Evolutionary conservation across 345 rosid genomes (phyloP).

Genomic region (Hirschfeldia incana): DNA sequence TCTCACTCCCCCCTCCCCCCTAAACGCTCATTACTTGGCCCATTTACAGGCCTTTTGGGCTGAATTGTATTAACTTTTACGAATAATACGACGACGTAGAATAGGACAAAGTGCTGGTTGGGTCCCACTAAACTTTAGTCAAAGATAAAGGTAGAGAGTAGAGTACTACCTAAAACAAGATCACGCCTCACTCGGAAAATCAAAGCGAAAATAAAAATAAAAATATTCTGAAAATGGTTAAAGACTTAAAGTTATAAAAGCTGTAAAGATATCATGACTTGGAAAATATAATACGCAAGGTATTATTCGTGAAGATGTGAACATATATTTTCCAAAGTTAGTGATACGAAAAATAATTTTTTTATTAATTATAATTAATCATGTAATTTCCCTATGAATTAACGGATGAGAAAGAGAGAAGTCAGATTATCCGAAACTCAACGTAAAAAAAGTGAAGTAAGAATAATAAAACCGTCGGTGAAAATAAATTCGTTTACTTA

Average conservation of each 20-base stretch:
- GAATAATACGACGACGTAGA: neutral
- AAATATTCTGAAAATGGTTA: neutral
- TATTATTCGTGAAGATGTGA: neutral
- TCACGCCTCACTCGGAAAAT: neutral
- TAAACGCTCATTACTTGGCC: neutral
- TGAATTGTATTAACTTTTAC: neutral
- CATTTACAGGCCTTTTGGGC: neutral
- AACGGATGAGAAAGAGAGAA: neutral
- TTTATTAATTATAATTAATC: neutral
- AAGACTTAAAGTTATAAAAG: neutral
- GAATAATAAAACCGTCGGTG: neutral
- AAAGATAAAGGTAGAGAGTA: slow-evolving; percentile 7
- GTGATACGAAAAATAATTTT: neutral
- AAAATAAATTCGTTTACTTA: slow-evolving; percentile 10
- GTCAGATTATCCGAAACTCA: neutral
- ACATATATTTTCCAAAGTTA: neutral
- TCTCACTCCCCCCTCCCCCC: neutral
- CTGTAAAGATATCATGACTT: neutral
- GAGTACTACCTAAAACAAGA: neutral
- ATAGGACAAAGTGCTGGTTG: neutral
- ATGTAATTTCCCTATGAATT: neutral
- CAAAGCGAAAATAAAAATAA: neutral
- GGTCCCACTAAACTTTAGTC: slow-evolving; percentile 23
- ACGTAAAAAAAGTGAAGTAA: slow-evolving; percentile 6
- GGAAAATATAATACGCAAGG: slow-evolving; percentile 18